Base-by-base conservation (phyloP, 768 basidiomycete species). In the Hebeloma cylindrosporum region DNA sequence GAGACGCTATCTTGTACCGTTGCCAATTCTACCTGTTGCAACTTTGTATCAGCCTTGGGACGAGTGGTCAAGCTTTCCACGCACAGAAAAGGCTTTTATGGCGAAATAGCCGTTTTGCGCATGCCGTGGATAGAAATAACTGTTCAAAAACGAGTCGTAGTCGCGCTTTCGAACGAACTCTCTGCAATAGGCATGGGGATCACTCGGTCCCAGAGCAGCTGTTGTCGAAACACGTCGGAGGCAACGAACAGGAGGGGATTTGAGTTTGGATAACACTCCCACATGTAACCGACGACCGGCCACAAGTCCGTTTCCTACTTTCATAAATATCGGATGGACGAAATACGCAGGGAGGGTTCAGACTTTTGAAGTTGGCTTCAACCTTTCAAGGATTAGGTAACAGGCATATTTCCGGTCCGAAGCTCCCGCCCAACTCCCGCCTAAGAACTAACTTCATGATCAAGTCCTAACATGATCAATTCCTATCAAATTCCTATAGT, bases 51-150 rank as follows among this genome's bases (percentile, higher is more conserved):
- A 47, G 47, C 28, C 17, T 27, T 21, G 35, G 18, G 22, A 33
- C 18, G 33, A 38, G 31, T 40, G 39, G 22, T 50, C 43, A 37
- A 31, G 38, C 44, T 53, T 17, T 23, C 26, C 33, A 79, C 86
- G 62, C 66, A 93, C 90, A 57, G 85, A 83, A 53, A 93, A 91
- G 3, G 91, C 89, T 58, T 85, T 83, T 43, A 92, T 64, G 5
- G 88, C 89, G 54, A 85, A 85, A 59, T 82, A 93, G 32, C 78
- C 84, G 60, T 67, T 72, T 63, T 80, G 82, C 45, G 73, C 54
- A n/a, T 69, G 60, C n/a, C 66, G 65, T n/a, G 89, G 85, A 57
- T 80, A 92, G 61, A 88, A 79, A 30, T 82, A 81, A 4, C 82
- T 80, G 22, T 75, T 70, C 21, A 93, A 70, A 59, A 76, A 90